phyloP scores from a whole-genome alignment of 202 grass and related monocot species.

The Brachypodium distachyon region DNA sequence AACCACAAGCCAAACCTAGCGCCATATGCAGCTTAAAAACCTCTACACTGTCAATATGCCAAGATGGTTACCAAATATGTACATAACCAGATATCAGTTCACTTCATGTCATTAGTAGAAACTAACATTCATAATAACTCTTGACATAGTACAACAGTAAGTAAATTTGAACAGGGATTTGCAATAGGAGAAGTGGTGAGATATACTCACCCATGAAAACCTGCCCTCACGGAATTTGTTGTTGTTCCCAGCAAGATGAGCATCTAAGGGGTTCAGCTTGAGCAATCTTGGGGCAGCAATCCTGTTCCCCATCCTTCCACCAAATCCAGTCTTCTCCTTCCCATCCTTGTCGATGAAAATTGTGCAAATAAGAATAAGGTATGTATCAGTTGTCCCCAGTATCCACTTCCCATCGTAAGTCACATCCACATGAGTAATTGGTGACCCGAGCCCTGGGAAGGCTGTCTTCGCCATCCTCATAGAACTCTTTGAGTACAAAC shows the following conservation, averaged over 20 bases:
- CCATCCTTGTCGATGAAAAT: conserved; percentile 91
- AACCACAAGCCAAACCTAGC: background rate
- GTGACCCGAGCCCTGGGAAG: conserved; percentile 82
- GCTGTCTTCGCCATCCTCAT: conserved; percentile 98
- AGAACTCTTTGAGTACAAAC: conserved; percentile 79
- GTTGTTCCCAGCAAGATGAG: conserved; percentile 53
- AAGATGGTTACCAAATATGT: background rate
- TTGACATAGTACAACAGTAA: background rate
- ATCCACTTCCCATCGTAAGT: conserved; percentile 91
- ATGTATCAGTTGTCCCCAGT: conserved; percentile 66
- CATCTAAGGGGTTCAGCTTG: conserved; percentile 75
- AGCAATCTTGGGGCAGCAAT: conserved; percentile 87
- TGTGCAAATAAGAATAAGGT: conserved; percentile 74
- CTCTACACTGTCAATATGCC: background rate
- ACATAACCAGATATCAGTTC: background rate
- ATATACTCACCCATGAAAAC: conserved; percentile 78
- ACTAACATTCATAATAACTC: background rate
- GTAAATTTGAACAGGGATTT: background rate
- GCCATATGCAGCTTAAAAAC: background rate
- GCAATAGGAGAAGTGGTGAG: background rate
- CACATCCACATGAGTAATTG: conserved; percentile 85
- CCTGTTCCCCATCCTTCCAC: conserved; percentile 75
- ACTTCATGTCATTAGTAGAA: background rate
- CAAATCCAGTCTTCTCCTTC: conserved; percentile 75
- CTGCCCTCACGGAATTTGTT: conserved; percentile 67